Percentiles rank a stretch among this genome's conserved stretches.
Conservation (phyloP, 2,329 filamentous ascomycete species). For the Pseudopithomyces maydicus region DNA sequence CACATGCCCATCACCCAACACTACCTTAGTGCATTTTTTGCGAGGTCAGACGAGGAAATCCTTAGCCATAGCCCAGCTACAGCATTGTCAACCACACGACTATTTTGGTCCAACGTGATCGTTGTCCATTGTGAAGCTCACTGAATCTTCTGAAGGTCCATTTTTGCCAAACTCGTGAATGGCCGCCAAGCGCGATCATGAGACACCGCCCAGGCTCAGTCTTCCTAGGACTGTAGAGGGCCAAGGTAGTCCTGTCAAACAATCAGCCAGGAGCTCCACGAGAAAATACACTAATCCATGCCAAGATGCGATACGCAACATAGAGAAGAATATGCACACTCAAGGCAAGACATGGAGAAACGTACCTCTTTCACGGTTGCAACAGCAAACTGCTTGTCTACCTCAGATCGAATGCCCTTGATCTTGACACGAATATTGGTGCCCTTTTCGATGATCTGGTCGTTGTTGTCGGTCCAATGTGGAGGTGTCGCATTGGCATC, state of each 20-base stretch:
- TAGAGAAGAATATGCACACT: not conserved
- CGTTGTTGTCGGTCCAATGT: constrained; percentile 93
- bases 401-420: constrained; percentile 89
- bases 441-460: constrained; percentile 90
- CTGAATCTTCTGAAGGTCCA: not conserved
- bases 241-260: constrained; percentile 46
- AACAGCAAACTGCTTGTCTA: constrained; percentile 94
- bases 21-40: not conserved
- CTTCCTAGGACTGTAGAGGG: constrained; percentile 36
- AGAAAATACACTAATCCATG: not conserved
- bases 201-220: not conserved
- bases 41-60: not conserved
- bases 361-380: constrained; percentile 86
- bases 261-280: constrained; percentile 16
- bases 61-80: not conserved
- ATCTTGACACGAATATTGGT: constrained; percentile 94
- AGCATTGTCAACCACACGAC: not conserved
- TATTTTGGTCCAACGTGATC: not conserved
- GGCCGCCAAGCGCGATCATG: constrained; percentile 7
- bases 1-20: not conserved
- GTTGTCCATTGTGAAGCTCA: not conserved
- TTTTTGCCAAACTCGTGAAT: not conserved
- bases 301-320: not conserved
- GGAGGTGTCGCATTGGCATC: constrained; percentile 96
- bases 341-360: not conserved